Percentiles rank a stretch among this genome's conserved stretches.
Conservation (phyloP, 768 basidiomycete species). For the Fomitopsis pulvina region DNA sequence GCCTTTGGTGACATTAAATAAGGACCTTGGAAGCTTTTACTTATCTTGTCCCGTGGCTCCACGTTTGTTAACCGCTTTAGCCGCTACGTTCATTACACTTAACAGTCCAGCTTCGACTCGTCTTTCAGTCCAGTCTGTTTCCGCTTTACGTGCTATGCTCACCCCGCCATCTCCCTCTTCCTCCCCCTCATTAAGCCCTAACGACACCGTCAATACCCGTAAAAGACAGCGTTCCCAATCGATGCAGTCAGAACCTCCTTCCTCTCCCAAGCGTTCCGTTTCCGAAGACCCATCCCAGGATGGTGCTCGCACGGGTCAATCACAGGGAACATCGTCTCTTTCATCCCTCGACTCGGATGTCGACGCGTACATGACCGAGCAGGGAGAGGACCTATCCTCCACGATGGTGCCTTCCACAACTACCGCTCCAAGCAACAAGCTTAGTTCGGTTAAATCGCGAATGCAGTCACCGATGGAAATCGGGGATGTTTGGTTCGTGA, state of each 20-base stretch:
- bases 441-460: constrained; percentile 41
- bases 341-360: constrained; percentile 40
- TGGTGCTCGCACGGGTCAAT: constrained; percentile 25
- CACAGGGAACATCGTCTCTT: constrained; percentile 11
- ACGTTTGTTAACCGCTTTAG: too few species aligned
- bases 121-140: neutral
- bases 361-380: constrained; percentile 40
- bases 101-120: neutral
- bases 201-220: constrained; percentile 33
- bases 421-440: constrained; percentile 38
- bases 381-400: constrained; percentile 20
- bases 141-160: constrained; percentile 32
- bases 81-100: neutral
- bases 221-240: constrained; percentile 74
- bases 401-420: constrained; percentile 7
- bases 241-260: constrained; percentile 66
- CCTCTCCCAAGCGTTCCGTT: constrained; percentile 74
- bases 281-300: constrained; percentile 56
- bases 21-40: too few species aligned
- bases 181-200: constrained; percentile 23
- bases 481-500: constrained; percentile 76
- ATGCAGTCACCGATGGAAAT: constrained; percentile 44
- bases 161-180: constrained; percentile 39
- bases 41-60: too few species aligned
- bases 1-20: too few species aligned